Evolutionary conservation across 78 protist species (phyloP).

Genomic region (Acrasis kona): DNA sequence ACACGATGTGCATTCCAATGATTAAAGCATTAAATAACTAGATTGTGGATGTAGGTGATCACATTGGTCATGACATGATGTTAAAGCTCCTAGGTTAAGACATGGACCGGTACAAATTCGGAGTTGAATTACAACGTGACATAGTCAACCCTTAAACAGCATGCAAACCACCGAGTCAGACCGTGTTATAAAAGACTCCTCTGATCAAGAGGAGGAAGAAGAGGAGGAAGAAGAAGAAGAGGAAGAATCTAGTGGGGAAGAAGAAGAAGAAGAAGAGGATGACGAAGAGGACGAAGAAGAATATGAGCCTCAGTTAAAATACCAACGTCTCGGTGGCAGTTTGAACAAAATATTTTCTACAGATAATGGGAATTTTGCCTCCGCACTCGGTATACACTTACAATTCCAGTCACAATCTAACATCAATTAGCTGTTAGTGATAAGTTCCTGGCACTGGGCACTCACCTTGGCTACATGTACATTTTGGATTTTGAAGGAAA

Average conservation of each 20-base stretch:
- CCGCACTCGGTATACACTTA: not conserved
- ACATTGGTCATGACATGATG: no score
- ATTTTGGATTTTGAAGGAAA: constrained; percentile 69
- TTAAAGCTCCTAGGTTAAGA: no score
- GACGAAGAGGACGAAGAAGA: constrained; percentile 15
- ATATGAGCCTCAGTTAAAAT: not conserved
- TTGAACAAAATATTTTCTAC: not conserved
- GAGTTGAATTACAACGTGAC: no score
- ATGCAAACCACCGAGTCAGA: no score
- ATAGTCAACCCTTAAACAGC: no score
- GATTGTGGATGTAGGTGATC: no score
- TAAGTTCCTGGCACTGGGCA: constrained; percentile 44
- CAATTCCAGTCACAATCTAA: no score
- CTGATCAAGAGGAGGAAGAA: constrained; percentile 14
- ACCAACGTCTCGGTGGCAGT: not conserved
- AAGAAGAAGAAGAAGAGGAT: constrained; percentile 16
- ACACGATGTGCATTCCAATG: no score
- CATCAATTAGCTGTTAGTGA: constrained; percentile 17
- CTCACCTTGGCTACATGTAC: constrained; percentile 63
- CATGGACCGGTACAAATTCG: no score
- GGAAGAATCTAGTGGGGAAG: constrained; percentile 16
- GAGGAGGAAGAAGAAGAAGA: constrained; percentile 20
- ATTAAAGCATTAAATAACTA: no score
- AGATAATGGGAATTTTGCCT: not conserved
- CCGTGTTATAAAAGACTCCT: no score